Evolutionary conservation across 371 early-diverging fungal species (phyloP), one percentile per base, ranked within the genome.

Genomic region (Mortierella polycephala): DNA sequence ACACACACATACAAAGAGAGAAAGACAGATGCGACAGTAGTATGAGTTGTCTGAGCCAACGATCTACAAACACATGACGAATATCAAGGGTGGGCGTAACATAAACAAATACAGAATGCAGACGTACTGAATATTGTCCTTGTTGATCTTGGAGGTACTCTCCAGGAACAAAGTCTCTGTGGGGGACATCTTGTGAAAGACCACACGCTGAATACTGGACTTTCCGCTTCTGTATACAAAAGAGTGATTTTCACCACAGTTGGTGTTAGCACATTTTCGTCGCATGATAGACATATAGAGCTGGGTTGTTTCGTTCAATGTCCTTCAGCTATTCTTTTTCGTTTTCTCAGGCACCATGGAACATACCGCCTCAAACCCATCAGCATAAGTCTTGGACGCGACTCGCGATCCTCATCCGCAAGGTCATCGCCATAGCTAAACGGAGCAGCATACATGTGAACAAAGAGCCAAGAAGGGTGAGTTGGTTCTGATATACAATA

Each of bases 121-220:
- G 39, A 52, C 87, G 60, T 87, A 91, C 92, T 89, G 85, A 41
- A 94, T 88, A 65, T 91, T 88, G 69, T 91, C 92, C 71, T 91
- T 94, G 57, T 85, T 86, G 56, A 95, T 89, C 81, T 91, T 93
- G 66, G 89, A 89, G 13, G 96, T 96, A 62, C 92, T 91, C 83
- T 95, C 94, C 56, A 96, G 86, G 77, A 91, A 96, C 60, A 98
- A 84, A 0, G 97, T 97, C 60, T 98, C 98, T 73, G 94, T 95
- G 16, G 98, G 93, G 14, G 92, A 87, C 91, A 94, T 93, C 73
- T 95, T 93, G 53, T 96, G 94, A 81, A 98, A 98, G 10, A 98
- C 95, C 21, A 97, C 97, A 60, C 88, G 88, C 61, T 94, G 91
- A 54, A 98, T 98, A 79, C 93, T 93, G 23, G 96, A 95, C 80